These are phyloP conservation scores for Medicago arabica DNA, from an alignment of 306 rosid species.

Conservation along the genomic window DNA sequence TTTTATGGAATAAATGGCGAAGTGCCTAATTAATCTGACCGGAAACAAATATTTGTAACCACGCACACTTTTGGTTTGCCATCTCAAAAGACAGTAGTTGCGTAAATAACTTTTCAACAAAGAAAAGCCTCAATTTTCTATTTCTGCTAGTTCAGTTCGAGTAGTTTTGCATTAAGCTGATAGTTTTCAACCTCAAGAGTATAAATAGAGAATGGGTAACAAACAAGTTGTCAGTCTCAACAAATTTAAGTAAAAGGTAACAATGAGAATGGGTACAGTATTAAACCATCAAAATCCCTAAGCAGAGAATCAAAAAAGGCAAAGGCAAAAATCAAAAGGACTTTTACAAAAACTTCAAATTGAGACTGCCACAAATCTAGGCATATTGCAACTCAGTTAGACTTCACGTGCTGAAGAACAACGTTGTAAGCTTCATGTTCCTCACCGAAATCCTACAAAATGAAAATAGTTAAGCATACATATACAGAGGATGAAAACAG, in stretches of 20 bases:
- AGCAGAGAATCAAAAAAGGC: background rate
- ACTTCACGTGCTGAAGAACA: constrained; percentile 21
- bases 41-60: background rate
- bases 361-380: background rate
- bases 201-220: background rate
- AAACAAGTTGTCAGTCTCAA: background rate
- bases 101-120: background rate
- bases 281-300: constrained; percentile 15
- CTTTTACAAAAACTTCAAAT: constrained; percentile 15
- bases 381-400: constrained; percentile 1
- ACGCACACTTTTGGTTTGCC: background rate
- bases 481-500: background rate
- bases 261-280: background rate
- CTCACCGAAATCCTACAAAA: constrained; percentile 12
- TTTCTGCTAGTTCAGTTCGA: background rate
- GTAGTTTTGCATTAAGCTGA: background rate
- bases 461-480: background rate
- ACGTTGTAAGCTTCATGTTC: constrained; percentile 8
- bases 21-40: background rate
- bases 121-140: background rate
- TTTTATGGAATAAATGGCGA: background rate
- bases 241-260: background rate
- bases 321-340: background rate
- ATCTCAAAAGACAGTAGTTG: background rate
- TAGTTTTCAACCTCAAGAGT: background rate